Percentiles rank a stretch among this genome's conserved stretches.
Conservation (phyloP, 768 basidiomycete genomes). For the Hortiboletus campestris region DNA sequence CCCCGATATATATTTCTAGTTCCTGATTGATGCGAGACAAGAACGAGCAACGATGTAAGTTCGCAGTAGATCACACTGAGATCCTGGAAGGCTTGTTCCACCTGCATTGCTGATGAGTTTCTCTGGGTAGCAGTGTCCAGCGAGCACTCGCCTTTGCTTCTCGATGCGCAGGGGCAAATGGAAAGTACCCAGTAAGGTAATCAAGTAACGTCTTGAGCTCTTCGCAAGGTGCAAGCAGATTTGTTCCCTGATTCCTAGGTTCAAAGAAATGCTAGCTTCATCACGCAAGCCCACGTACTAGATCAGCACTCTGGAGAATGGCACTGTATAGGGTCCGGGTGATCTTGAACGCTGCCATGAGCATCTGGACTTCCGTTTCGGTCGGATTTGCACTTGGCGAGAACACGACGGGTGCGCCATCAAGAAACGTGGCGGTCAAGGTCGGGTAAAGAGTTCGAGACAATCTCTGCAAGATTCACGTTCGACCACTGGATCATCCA, state of each 20-base stretch:
- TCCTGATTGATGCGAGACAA: constrained; percentile 30
- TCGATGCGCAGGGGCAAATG: constrained; percentile 55
- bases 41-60: constrained; percentile 61
- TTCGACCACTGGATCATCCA: constrained; percentile 13
- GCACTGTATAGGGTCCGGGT: constrained; percentile 57
- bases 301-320: constrained; percentile 47
- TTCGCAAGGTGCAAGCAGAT: constrained; percentile 33
- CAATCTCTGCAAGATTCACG: constrained; percentile 49
- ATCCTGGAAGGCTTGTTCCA: constrained; percentile 64
- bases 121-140: neutral
- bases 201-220: constrained; percentile 60
- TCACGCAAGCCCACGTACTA: constrained; percentile 22
- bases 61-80: constrained; percentile 80
- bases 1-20: constrained; percentile 3
- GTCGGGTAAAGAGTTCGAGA: constrained; percentile 74
- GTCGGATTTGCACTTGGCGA: constrained; percentile 57
- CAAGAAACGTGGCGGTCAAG: constrained; percentile 80
- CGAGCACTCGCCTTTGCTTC: constrained; percentile 52
- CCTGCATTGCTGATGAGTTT: constrained; percentile 36
- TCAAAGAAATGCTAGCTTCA: constrained; percentile 1
- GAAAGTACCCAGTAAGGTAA: constrained; percentile 84
- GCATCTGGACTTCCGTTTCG: constrained; percentile 58
- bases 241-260: constrained; percentile 21
- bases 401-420: constrained; percentile 82
- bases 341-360: constrained; percentile 58